Base-by-base conservation (phyloP, 148 eudicot genomes). In the Silene uniflora region DNA sequence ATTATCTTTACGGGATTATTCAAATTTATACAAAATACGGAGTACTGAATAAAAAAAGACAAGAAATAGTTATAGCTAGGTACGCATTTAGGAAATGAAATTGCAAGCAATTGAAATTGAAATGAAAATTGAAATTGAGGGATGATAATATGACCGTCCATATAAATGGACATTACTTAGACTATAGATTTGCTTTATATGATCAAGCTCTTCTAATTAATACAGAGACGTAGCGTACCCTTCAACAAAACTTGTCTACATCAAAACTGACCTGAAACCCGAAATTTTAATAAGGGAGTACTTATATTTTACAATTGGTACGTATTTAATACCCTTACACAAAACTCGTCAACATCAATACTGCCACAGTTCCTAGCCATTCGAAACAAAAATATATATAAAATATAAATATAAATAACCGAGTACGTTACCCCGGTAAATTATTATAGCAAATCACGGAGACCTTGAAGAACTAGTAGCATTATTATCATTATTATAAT, bases 381-480 rank as follows among this genome's bases (percentile, higher is more conserved):
- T 47, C 52, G 52, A 47, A 6, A 11, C 13, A 49, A 49, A 49
- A 49, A 3, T 46, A 52, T 52, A 3, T 47, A 12, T 47, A 10
- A 12, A 49, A 49, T 49, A 14, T 49, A 49, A 14, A 49, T 49
- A 49, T 52, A 52, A 49, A 11, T 52, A 52, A 52, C 18, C 56
- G 5, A 52, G 10, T 52, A 39, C 4, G 3, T 29, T 3, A 3
- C n/a, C 4, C 32, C 32, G 32, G 32, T 47, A 47, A 1, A 52
- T 52, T 52, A 52, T 11, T 52, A 52, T 12, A 13, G 17, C 17
- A 52, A 52, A 52, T 4, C 13, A 65, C 14, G 78, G 80, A 71
- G 79, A 83, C 77, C 77, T 79, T 2, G 84, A 73, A 25, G 73
- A 19, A 62, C 71, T 25, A 58, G 22, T 73, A 67, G 67, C 16